Base-by-base conservation (phyloP, 495 filamentous ascomycete genomes). In the Tuber umbilicatum region DNA sequence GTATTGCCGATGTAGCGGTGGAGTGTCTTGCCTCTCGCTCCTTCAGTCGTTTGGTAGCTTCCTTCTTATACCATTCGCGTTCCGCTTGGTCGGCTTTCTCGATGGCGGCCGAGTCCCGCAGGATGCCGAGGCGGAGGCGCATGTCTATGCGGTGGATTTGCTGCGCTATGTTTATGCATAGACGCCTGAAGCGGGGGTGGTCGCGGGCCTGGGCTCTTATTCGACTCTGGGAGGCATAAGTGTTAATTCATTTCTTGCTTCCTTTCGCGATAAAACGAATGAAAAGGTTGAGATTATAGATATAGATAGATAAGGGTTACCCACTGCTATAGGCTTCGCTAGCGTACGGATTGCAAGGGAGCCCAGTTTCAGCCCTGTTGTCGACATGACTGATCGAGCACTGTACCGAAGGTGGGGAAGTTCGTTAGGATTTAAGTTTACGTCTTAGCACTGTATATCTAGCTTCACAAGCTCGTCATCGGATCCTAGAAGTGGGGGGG, bases 131-230 rank as follows among this genome's bases (percentile, higher is more conserved):
- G 21, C 92, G 90, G 76, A 97, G 86, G 31, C 93, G 90, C 94
- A 99, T 98, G 83, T 98, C 96, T 78, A 97, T 85, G 76, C 91
- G 91, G 83, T 99, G 95, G 45, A 99, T 90, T 10, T 86, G 83
- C 78, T 99, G 95, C 39, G 95, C 96, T 82, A 96, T 89, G 38
- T 84, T 83, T 78, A 93, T 84, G 82, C 91, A 93, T 55, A 89
- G 39, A n/a, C 84, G 84, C 27, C 96, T 92, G 85, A 98, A 99
- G 27, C 89, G 86, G 69, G 94, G 92, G 85, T 98, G 96, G 81
- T 99, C 96, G 79, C 92, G 92, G 23, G 95, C 96, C 87, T 97
- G 94, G 38, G 86, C 87, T 84, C 97, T 98, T 85, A 99, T 97
- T 83, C 88, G 89, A 83, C 93, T 97, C 95, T 99, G 83, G 16